A percentile compares a stretch with the other conserved stretches of the same genome.
Evolutionary conservation across 331 rosid genomes (phyloP).

Genomic region (Rhamnella rubrinervis): DNA sequence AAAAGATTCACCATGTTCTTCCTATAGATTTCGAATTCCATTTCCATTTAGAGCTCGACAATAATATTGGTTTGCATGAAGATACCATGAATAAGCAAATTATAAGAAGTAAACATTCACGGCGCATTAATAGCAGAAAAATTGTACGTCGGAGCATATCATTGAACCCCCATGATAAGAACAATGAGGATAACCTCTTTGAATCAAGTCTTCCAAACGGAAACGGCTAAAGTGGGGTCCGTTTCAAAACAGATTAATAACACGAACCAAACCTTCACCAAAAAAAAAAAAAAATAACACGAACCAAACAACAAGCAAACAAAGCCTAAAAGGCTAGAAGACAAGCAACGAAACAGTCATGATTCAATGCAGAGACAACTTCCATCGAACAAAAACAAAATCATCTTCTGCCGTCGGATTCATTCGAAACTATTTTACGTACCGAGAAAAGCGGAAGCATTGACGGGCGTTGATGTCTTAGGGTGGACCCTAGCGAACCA

Average conservation of each 20-base stretch:
- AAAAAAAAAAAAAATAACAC: no score
- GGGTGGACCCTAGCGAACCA: constrained; percentile 98
- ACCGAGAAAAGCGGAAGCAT: constrained; percentile 97
- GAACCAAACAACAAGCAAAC: neutral
- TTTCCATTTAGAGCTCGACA: no score
- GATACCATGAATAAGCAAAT: no score
- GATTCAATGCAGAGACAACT: no score
- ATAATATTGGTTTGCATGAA: no score
- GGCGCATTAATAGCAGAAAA: no score
- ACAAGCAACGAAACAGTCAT: no score
- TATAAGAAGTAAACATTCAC: no score
- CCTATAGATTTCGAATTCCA: no score
- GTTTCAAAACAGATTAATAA: neutral
- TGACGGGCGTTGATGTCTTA: constrained; percentile 80
- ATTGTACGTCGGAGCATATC: no score
- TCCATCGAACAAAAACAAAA: neutral
- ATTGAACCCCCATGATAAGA: neutral
- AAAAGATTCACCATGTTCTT: no score
- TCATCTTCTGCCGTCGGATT: neutral
- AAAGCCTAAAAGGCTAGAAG: no score
- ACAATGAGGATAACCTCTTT: constrained; percentile 1
- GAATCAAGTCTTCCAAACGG: neutral
- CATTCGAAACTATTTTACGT: neutral
- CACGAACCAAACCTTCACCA: neutral
- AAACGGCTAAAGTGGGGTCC: constrained; percentile 30